Percentiles rank a stretch among this genome's conserved stretches.
Conservation (phyloP, 805 yeast genomes). For the Metschnikowia koreensis region DNA sequence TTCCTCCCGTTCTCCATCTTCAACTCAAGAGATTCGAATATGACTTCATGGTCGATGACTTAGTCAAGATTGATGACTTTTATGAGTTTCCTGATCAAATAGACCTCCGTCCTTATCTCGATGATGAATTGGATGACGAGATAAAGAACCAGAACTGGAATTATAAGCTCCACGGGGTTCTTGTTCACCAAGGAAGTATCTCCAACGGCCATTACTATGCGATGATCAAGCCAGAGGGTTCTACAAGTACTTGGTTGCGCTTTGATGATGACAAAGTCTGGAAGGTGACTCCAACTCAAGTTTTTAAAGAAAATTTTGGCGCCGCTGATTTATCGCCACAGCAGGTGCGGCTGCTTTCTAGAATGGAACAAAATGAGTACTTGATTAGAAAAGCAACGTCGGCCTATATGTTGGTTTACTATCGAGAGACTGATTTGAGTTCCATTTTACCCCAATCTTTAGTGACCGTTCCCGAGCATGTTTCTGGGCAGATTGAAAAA, state of each 20-base stretch:
- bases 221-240: conserved; percentile 67
- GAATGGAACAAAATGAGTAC: conserved; percentile 62
- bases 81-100: conserved; percentile 84
- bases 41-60: conserved; percentile 82
- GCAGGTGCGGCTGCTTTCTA: conserved; percentile 49
- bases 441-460: conserved; percentile 57
- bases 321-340: conserved; percentile 56
- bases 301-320: conserved; percentile 90
- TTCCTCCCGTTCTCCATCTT: conserved; percentile 90
- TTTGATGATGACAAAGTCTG: conserved; percentile 96
- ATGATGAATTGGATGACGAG: conserved; percentile 46
- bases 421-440: conserved; percentile 59
- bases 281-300: conserved; percentile 79
- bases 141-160: conserved; percentile 59
- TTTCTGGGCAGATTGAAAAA: conserved; percentile 59
- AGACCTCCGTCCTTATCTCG: conserved; percentile 77
- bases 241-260: conserved; percentile 71
- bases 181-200: conserved; percentile 94
- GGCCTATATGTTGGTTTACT: conserved; percentile 95
- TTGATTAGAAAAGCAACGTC: conserved; percentile 77
- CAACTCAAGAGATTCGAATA: conserved; percentile 94
- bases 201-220: conserved; percentile 97
- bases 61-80: conserved; percentile 88
- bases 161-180: conserved; percentile 86
- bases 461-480: conserved; percentile 54